Conservation (phyloP, 768 basidiomycete genomes). For the Roridomyces roridus region DNA sequence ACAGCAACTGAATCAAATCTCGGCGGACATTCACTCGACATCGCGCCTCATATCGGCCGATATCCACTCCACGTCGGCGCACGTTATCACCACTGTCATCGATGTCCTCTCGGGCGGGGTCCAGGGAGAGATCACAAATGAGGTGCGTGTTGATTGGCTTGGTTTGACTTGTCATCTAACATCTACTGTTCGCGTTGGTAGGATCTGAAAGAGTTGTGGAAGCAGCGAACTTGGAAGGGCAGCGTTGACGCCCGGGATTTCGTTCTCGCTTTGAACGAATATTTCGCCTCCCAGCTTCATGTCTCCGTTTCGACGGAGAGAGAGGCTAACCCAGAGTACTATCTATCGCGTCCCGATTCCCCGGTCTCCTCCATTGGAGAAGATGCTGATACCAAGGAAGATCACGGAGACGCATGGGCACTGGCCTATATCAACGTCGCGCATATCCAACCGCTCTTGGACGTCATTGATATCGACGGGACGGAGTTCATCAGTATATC, state of each 20-base stretch:
- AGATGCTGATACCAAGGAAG: background rate
- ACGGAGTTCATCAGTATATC: conserved; percentile 35
- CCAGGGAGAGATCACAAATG: conserved; percentile 39
- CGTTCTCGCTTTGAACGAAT: conserved; percentile 32
- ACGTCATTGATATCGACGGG: conserved; percentile 35
- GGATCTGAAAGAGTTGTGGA: conserved; percentile 48
- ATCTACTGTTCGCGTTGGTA: conserved; percentile 5
- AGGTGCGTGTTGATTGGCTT: conserved; percentile 9
- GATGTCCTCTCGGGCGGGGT: conserved; percentile 35
- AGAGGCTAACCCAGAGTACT: too few species aligned
- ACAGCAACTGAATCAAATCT: conserved; percentile 25
- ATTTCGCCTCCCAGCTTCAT: conserved; percentile 1
- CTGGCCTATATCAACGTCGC: conserved; percentile 33
- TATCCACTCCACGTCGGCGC: conserved; percentile 26
- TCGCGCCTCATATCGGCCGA: conserved; percentile 21
- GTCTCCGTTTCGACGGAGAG: too few species aligned
- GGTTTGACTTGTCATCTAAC: background rate
- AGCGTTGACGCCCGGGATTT: conserved; percentile 46
- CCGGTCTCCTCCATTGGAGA: too few species aligned
- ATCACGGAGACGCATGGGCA: conserved; percentile 29
- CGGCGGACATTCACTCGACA: conserved; percentile 15
- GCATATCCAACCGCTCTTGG: conserved; percentile 32
- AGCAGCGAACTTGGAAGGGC: conserved; percentile 47
- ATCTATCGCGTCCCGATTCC: too few species aligned
- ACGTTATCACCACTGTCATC: conserved; percentile 38